phyloP scores from a whole-genome alignment of 345 rosid species.

The Arabis hirsuta region DNA sequence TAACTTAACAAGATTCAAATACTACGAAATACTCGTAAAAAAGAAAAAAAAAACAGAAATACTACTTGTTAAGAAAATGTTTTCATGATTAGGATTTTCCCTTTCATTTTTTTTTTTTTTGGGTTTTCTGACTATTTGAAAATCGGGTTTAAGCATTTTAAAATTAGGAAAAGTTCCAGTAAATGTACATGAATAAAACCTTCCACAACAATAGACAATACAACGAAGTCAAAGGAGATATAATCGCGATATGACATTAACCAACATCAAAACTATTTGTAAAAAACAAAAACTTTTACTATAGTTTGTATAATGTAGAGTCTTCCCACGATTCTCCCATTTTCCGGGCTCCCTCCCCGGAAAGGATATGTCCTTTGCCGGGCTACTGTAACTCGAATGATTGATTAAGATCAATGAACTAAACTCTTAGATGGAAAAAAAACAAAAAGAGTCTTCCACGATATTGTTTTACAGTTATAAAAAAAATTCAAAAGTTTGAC shows the following conservation, averaged over 20 bases:
- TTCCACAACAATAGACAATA: background rate
- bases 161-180: background rate
- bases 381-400: no score
- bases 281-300: background rate
- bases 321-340: no score
- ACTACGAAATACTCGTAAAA: no score
- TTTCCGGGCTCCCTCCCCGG: no score
- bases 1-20: no score
- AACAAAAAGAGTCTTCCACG: background rate
- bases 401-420: no score
- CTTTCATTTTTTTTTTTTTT: background rate
- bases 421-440: no score
- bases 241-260: background rate
- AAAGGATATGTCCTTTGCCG: no score
- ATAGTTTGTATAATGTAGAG: background rate
- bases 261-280: background rate
- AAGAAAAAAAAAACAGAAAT: no score
- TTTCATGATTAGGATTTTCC: background rate
- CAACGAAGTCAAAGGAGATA: background rate
- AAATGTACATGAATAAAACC: background rate
- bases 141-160: background rate
- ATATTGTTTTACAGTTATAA: background rate
- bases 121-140: background rate
- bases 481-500: slow-evolving; percentile 21
- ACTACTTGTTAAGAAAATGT: no score